These are phyloP conservation scores for Arthrocladium fulminans DNA, from an alignment of 2,329 filamentous ascomycete species.

Conservation along the genomic window DNA sequence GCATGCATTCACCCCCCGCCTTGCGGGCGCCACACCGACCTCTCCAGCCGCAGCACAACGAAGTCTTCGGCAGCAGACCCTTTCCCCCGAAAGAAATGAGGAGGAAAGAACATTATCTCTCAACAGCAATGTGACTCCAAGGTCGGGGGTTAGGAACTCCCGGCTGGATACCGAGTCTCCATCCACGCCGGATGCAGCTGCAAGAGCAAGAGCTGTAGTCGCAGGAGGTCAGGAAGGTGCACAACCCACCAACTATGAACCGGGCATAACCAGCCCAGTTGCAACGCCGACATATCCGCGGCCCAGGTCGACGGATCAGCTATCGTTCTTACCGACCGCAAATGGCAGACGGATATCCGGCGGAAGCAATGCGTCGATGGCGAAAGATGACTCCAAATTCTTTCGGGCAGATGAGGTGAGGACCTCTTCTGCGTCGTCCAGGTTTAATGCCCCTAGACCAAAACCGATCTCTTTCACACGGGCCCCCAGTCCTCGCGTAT, in stretches of 20 bases:
- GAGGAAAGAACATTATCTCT: conserved; percentile 50
- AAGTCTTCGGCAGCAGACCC: conserved; percentile 15
- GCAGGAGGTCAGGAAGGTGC: conserved; percentile 25
- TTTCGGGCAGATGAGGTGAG: conserved; percentile 82
- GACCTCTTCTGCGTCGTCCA: conserved; percentile 33
- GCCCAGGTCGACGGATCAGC: conserved; percentile 9
- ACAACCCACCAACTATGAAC: conserved; percentile 9
- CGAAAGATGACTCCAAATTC: conserved; percentile 49
- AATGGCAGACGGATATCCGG: conserved; percentile 24
- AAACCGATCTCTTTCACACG: conserved; percentile 27
- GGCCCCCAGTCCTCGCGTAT: conserved; percentile 14
- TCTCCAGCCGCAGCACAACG: conserved; percentile 24
- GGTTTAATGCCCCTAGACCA: conserved; percentile 22
- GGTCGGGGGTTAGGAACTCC: conserved; percentile 63
- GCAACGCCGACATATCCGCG: conserved; percentile 12
- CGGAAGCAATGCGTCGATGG: conserved; percentile 32
- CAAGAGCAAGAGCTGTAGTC: conserved; percentile 28
- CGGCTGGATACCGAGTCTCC: conserved; percentile 57
- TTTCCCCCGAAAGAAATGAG: conserved; percentile 21
- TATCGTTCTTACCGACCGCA: conserved; percentile 11
- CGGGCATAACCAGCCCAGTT: conserved; percentile 13
- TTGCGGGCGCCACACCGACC: conserved; percentile 38
- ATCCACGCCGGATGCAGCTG: conserved; percentile 55
- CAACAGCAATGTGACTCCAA: conserved; percentile 64
- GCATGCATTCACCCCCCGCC: conserved; percentile 49